Percentiles rank a stretch among this genome's conserved stretches.
These are phyloP conservation scores for Elongisporangium senticosum DNA, from an alignment of 352 stramenopile genomes.

Conservation along the genomic window DNA sequence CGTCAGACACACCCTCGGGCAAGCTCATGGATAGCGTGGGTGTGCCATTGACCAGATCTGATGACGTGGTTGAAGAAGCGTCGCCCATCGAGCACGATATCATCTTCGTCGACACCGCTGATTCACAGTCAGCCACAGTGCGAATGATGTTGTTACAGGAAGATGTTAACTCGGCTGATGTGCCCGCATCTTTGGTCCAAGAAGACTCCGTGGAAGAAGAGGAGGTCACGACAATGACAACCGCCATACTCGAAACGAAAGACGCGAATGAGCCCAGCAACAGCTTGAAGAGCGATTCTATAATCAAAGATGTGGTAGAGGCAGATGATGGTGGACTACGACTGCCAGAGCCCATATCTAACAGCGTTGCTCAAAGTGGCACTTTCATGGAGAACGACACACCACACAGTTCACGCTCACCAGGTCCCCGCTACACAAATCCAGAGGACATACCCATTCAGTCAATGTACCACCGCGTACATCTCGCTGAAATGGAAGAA, in stretches of 20 bases:
- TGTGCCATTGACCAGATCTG: neutral
- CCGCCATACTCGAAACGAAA: neutral
- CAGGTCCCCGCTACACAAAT: constrained; percentile 12
- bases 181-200: neutral
- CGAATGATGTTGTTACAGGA: neutral
- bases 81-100: neutral
- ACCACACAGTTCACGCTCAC: neutral
- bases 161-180: neutral
- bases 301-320: neutral
- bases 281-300: neutral
- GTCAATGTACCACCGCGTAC: constrained; percentile 71
- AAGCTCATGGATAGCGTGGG: neutral
- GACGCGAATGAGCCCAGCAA: neutral
- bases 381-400: neutral
- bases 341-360: neutral
- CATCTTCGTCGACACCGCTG: neutral
- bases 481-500: constrained; percentile 43
- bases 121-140: neutral
- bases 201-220: neutral
- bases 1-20: neutral
- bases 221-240: neutral
- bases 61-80: neutral
- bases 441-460: constrained; percentile 67
- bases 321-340: neutral
- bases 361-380: neutral